These are phyloP conservation scores for Penicillium sp. DNA, from an alignment of 2,329 filamentous ascomycete species.

Conservation along the genomic window DNA sequence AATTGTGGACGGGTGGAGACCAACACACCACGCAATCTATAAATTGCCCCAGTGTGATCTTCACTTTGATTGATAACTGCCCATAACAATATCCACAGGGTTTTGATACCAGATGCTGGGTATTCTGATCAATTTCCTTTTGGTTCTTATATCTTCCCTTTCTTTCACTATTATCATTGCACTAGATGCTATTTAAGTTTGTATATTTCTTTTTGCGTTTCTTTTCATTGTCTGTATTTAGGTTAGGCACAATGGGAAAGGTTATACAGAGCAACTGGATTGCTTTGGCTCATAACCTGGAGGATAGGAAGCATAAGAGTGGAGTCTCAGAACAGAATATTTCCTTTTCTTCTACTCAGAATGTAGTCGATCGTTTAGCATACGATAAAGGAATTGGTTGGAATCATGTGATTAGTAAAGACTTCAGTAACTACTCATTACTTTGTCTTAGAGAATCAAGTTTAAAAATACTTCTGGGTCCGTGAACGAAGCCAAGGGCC, in stretches of 20 bases:
- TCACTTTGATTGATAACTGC: neutral
- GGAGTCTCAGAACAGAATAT: neutral
- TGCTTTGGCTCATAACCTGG: too few relatives aligned
- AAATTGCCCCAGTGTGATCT: neutral
- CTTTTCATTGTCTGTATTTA: neutral
- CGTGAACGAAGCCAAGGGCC: constrained; percentile 30
- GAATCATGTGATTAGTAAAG: too few relatives aligned
- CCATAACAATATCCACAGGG: neutral
- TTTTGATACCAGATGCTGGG: too few relatives aligned
- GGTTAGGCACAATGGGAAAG: neutral
- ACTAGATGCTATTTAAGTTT: neutral
- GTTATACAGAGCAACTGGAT: neutral
- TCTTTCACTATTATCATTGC: neutral
- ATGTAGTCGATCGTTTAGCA: too few relatives aligned
- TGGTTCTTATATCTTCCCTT: neutral
- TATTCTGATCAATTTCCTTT: too few relatives aligned
- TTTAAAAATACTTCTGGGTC: constrained; percentile 16
- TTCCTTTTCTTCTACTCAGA: too few relatives aligned
- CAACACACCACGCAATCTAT: constrained; percentile 23
- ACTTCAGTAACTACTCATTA: too few relatives aligned
- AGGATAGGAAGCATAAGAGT: too few relatives aligned
- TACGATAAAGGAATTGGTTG: too few relatives aligned
- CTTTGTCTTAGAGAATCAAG: too few relatives aligned
- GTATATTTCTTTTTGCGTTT: constrained; percentile 3
- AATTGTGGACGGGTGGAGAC: constrained; percentile 26